Conservation (phyloP, 2,329 filamentous ascomycete species). For the Dactylellina leptospora region DNA sequence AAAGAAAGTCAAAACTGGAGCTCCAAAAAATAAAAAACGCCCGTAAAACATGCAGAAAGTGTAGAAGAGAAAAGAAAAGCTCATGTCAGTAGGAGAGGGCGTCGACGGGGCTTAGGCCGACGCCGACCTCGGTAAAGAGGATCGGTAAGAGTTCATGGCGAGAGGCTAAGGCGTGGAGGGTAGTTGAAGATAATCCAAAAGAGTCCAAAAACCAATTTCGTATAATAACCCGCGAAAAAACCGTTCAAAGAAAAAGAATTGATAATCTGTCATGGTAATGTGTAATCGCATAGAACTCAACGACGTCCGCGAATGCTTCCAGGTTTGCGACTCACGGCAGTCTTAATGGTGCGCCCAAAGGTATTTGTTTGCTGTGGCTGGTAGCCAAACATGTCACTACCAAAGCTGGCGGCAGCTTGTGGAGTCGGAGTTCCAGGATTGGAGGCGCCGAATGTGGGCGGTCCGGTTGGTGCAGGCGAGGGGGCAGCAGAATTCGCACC, state of each 20-base stretch:
- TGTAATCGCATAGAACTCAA: conserved; percentile 1
- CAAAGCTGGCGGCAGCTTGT: conserved; percentile 9
- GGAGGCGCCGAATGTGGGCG: conserved; percentile 28
- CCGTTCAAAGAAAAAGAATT: neutral
- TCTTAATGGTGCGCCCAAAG: conserved; percentile 41
- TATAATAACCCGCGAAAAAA: neutral
- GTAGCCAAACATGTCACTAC: conserved; percentile 35
- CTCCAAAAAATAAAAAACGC: conserved; percentile 29
- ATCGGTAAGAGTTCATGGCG: neutral
- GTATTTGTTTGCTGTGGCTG: conserved; percentile 36
- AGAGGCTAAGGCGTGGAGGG: neutral
- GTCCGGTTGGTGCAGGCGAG: conserved; percentile 16
- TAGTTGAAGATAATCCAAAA: neutral
- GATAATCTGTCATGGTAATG: neutral
- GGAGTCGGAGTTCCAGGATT: conserved; percentile 20
- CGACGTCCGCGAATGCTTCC: conserved; percentile 44
- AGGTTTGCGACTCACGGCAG: conserved; percentile 36
- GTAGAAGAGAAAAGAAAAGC: neutral
- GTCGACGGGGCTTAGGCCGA: neutral
- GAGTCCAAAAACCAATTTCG: neutral
- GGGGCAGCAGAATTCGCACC: conserved; percentile 22
- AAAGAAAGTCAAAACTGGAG: neutral
- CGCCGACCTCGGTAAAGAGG: neutral
- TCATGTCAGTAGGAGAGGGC: too few species aligned
- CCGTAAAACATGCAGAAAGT: conserved; percentile 27